These are phyloP conservation scores for Lentinula edodes DNA, from an alignment of 768 basidiomycete genomes.

Conservation along the genomic window DNA sequence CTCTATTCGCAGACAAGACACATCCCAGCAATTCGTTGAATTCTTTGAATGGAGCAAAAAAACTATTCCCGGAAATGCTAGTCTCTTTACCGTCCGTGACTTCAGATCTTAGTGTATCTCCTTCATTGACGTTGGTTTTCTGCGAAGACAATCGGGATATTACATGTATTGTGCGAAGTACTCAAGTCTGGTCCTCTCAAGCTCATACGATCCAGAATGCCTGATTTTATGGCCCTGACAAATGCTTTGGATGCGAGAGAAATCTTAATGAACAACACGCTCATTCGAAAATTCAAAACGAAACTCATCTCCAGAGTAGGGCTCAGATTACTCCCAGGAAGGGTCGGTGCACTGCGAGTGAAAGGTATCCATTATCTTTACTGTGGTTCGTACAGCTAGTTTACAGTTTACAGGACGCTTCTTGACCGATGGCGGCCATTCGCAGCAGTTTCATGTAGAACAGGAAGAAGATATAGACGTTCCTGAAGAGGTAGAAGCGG, in stretches of 20 bases:
- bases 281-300: constrained; percentile 61
- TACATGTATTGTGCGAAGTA: constrained; percentile 69
- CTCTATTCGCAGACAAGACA: constrained; percentile 47
- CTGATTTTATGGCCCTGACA: constrained; percentile 41
- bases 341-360: constrained; percentile 25
- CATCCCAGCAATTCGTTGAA: constrained; percentile 35
- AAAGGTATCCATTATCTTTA: constrained; percentile 31
- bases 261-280: constrained; percentile 47
- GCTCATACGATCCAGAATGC: constrained; percentile 38
- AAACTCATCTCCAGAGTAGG: constrained; percentile 68
- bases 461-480: constrained; percentile 52
- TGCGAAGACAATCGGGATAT: constrained; percentile 56
- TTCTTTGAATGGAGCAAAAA: constrained; percentile 48
- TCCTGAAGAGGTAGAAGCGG: constrained; percentile 71
- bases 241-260: constrained; percentile 32
- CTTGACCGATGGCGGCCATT: constrained; percentile 19
- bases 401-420: constrained; percentile 21
- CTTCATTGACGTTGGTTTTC: background rate
- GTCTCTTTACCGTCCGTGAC: constrained; percentile 45
- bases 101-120: background rate
- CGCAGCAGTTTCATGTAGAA: background rate
- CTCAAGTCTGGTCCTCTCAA: constrained; percentile 57
- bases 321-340: constrained; percentile 54
- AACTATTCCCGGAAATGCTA: constrained; percentile 25
- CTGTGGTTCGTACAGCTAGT: constrained; percentile 1